Base-by-base conservation (phyloP, 164 flowering plant species). In the Magnolia sinica region DNA sequence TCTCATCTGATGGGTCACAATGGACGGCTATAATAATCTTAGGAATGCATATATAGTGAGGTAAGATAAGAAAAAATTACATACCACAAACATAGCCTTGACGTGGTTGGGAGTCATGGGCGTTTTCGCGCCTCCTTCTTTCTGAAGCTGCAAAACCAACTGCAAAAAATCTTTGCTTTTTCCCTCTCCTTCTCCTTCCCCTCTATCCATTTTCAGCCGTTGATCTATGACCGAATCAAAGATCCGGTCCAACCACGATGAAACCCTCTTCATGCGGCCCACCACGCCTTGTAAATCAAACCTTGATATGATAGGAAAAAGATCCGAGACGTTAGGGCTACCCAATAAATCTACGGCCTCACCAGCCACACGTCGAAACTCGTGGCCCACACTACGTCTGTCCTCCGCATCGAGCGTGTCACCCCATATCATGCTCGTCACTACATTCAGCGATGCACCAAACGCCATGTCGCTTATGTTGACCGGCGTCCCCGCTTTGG, bases 381-480 rank as follows among this genome's bases (percentile, higher is more conserved):
- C 89, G 10, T 82, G 22, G 6, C 86, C 88, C 1, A 87, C 14
- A 23, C 79, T 72, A 4, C 37, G 78, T 59, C 84, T 55, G 49
- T 79, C 85, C 11, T 80, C 79, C 7, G 75, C 90, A 49, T 73
- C 50, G 10, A 85, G 31, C 2, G 87, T 79, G 3, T 82, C 87
- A 8, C 91, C 91, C 91, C 91, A 90, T 76, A 88, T 10, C 86
- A 86, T 88, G 72, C 79, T 81, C 4, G 87, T 86, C 2, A 87
- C 74, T 74, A 83, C 85, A 45, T 87, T 85, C 10, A 87, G 24
- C 45, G 81, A 61, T 2, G 85, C 80, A 74, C 83, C 18, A 66
- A 89, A 86, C 83, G 79, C 66, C 73, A 81, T 79, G 71, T 87
- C 86, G 1, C 91, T 88, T 0, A 91, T 64, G 52, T 86, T 77